Conservation (phyloP, 352 stramenopile species). For the Pythium aphanidermatum region DNA sequence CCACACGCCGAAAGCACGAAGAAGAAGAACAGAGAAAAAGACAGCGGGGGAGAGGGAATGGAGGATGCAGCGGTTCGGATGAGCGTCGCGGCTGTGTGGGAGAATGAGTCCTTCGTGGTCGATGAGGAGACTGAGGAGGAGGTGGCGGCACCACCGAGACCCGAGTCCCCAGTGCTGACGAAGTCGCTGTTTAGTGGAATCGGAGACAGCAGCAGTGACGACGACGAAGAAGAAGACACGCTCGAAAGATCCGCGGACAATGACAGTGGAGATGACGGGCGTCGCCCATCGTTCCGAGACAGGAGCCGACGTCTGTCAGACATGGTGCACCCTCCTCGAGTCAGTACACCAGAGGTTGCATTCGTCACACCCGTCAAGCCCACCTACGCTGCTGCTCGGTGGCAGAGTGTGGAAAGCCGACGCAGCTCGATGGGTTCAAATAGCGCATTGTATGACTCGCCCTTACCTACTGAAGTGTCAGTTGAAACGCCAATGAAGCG, state of each 20-base stretch:
- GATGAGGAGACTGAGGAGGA: background rate
- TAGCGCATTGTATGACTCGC: slow-evolving; percentile 5
- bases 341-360: slow-evolving; percentile 1
- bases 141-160: background rate
- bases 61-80: slow-evolving; percentile 1
- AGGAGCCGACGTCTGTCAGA: slow-evolving; percentile 10
- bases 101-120: background rate
- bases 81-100: background rate
- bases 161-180: slow-evolving; percentile 8
- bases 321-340: background rate
- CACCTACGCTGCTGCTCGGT: slow-evolving; percentile 2
- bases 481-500: slow-evolving; percentile 4
- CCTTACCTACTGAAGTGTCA: slow-evolving; percentile 4
- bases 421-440: background rate
- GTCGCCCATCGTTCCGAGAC: slow-evolving; percentile 13
- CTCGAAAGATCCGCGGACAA: slow-evolving; percentile 7
- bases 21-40: no score
- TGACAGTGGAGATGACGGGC: background rate
- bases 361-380: slow-evolving; percentile 16
- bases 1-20: no score
- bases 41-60: no score
- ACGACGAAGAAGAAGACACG: slow-evolving; percentile 12
- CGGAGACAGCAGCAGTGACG: slow-evolving; percentile 10
- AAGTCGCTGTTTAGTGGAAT: slow-evolving; percentile 22
- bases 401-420: slow-evolving; percentile 7